Conservation (phyloP, 225 moss, liverwort and hornwort genomes). For the Physcomitrium patens region DNA sequence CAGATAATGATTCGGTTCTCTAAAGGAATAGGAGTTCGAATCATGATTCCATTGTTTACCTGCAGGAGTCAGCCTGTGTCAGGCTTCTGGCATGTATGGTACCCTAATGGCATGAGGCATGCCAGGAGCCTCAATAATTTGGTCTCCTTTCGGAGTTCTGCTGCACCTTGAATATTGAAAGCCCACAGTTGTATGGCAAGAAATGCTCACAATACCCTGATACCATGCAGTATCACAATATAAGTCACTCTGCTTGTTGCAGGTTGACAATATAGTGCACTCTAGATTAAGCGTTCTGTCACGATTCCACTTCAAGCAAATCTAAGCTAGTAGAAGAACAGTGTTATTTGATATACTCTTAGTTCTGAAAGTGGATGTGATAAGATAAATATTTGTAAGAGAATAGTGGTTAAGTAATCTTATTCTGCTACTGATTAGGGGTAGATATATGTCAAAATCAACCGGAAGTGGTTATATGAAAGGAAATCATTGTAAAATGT, state of each 20-base stretch:
- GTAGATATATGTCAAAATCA: constrained; percentile 17
- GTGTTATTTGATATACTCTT: not conserved
- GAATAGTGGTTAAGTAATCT: not conserved
- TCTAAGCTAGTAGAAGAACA: no score
- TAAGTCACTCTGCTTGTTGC: not conserved
- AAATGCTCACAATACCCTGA: not conserved
- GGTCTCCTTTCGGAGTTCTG: not conserved
- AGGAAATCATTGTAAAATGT: not conserved
- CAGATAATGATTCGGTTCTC: not conserved
- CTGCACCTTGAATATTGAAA: not conserved
- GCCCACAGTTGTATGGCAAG: not conserved
- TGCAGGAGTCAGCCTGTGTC: constrained; percentile 19
- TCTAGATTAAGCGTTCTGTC: not conserved
- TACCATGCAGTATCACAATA: not conserved
- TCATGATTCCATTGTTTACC: constrained; percentile 5
- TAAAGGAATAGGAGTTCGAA: constrained; percentile 13
- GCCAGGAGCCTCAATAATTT: constrained; percentile 20
- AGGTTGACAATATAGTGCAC: not conserved
- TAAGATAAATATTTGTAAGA: not conserved
- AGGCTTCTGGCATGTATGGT: constrained; percentile 8
- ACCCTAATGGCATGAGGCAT: not conserved
- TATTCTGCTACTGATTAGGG: not conserved
- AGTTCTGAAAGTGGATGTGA: not conserved
- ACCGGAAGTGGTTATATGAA: not conserved
- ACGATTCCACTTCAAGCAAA: not conserved